Conservation (phyloP, 495 filamentous ascomycete species). For the Tuber melanosporum region DNA sequence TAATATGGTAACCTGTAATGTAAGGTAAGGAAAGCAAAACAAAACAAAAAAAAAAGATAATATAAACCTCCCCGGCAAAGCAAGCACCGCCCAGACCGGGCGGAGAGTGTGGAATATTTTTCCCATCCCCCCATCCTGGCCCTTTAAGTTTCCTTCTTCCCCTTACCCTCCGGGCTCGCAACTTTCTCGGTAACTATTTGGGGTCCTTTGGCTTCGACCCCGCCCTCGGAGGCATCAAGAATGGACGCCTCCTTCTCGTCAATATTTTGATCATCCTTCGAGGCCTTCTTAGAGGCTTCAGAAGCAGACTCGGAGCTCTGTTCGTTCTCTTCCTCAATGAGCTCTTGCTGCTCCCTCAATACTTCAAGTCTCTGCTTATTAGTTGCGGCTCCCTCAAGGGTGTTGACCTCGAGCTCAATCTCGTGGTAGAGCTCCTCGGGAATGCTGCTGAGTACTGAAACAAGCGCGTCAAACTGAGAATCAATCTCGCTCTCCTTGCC, state of each 20-base stretch:
- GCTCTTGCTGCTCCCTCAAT: conserved; percentile 94
- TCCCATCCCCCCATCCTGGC: neutral
- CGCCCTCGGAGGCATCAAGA: neutral
- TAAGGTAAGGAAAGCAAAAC: neutral
- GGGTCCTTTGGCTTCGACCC: conserved; percentile 1
- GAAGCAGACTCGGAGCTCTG: conserved; percentile 66
- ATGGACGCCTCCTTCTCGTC: conserved; percentile 58
- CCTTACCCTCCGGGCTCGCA: conserved; percentile 6
- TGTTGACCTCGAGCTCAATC: conserved; percentile 97
- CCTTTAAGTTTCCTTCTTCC: conserved; percentile 5
- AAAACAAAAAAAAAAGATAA: neutral
- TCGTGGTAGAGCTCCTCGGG: conserved; percentile 99
- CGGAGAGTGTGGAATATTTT: neutral
- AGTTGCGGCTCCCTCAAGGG: conserved; percentile 91
- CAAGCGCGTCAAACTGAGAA: conserved; percentile 87
- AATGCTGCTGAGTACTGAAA: conserved; percentile 84
- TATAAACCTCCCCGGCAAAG: neutral
- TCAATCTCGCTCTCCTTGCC: conserved; percentile 78
- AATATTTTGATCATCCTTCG: conserved; percentile 67
- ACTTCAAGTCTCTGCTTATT: conserved; percentile 99
- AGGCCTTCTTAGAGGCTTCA: conserved; percentile 49
- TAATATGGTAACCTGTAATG: conserved; percentile 1
- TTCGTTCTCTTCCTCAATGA: conserved; percentile 94
- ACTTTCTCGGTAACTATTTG: neutral
- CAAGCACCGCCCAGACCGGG: neutral